Evolutionary conservation across 2,329 filamentous ascomycete genomes (phyloP), one percentile per base, ranked within the genome.

Genomic region (Pezicula carpinea): DNA sequence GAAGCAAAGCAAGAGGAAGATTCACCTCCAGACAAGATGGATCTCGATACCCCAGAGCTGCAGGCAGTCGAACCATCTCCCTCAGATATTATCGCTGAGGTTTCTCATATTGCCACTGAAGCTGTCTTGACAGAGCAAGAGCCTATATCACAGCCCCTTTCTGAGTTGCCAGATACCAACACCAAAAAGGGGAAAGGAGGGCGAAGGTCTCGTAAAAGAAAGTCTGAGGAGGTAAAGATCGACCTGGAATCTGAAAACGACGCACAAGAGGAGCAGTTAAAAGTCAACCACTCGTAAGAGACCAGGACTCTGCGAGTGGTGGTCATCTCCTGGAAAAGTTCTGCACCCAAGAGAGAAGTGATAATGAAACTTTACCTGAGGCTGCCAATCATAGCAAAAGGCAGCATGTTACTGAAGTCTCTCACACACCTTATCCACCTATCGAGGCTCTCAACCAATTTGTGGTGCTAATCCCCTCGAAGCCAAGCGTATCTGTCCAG

Each of bases 291-390:
- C 61, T 64, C 60, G 58, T 64, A 64, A 51, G 52, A 53, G 49
- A 53, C 59, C 63, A 65, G 62, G 64, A 50, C 46, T 58, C 54
- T 61, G 49, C 60, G 62, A 59, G 63, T 65, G 64, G 59, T 62
- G 47, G 51, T 53, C 43, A 40, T 36, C 35, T 53, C 62, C 62
- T 65, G 62, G 60, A 55, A 52, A 46, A 13, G 38, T 29, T 8
- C 41, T 44, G 39, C 26, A 46, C 22, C 40, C 48, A 18, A 36
- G 40, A 45, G 40, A 32, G 43, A 35, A 36, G 43, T 26, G 18
- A 34, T 23, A 43, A 38, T 36, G 33, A 42, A 29, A 11, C 8
- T 8, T 6, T 29, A 29, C 26, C 26, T 33, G 33, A 47, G 32
- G 18, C 29, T 36, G 15, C 21, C 41, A 17, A 29, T 39, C 26